Percentiles rank a stretch among this genome's conserved stretches.
Conservation (phyloP, 352 stramenopile species). For the Phytopythium oedochilum region DNA sequence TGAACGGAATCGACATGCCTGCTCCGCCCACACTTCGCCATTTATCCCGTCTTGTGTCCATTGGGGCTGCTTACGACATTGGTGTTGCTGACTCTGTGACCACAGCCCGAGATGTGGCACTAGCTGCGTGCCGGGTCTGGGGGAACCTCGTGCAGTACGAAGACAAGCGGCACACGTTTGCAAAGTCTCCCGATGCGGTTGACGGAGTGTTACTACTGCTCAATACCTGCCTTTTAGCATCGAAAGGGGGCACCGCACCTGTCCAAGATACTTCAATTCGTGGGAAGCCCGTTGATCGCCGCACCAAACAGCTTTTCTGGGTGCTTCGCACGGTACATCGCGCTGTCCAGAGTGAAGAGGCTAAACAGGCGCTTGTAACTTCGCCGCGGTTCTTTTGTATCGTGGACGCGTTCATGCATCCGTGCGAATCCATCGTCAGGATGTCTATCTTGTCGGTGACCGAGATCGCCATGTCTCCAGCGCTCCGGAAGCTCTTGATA, state of each 20-base stretch:
- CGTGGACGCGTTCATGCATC: slow-evolving; percentile 36
- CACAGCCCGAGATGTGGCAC: slow-evolving; percentile 12
- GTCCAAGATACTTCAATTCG: not conserved
- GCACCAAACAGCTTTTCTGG: slow-evolving; percentile 29
- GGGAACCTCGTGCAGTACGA: slow-evolving; percentile 54
- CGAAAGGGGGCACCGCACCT: not conserved
- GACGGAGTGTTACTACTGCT: slow-evolving; percentile 39
- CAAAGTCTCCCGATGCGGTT: slow-evolving; percentile 25
- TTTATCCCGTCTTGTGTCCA: slow-evolving; percentile 29
- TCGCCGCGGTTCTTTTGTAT: slow-evolving; percentile 43
- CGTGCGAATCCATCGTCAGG: slow-evolving; percentile 28
- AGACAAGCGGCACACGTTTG: slow-evolving; percentile 50
- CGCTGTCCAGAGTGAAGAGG: slow-evolving; percentile 13
- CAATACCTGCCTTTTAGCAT: slow-evolving; percentile 9
- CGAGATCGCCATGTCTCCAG: slow-evolving; percentile 23
- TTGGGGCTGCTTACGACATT: not conserved
- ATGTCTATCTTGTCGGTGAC: slow-evolving; percentile 34
- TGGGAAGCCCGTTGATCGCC: not conserved
- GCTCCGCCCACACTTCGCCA: slow-evolving; percentile 38
- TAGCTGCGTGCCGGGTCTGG: slow-evolving; percentile 48
- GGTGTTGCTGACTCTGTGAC: not conserved
- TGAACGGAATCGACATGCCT: slow-evolving; percentile 35
- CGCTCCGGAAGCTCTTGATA: slow-evolving; percentile 24
- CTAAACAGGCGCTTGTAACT: slow-evolving; percentile 26
- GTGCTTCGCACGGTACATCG: slow-evolving; percentile 27